Evolutionary conservation across 2,329 filamentous ascomycete genomes (phyloP).

Genomic region (Colletotrichum lentis): DNA sequence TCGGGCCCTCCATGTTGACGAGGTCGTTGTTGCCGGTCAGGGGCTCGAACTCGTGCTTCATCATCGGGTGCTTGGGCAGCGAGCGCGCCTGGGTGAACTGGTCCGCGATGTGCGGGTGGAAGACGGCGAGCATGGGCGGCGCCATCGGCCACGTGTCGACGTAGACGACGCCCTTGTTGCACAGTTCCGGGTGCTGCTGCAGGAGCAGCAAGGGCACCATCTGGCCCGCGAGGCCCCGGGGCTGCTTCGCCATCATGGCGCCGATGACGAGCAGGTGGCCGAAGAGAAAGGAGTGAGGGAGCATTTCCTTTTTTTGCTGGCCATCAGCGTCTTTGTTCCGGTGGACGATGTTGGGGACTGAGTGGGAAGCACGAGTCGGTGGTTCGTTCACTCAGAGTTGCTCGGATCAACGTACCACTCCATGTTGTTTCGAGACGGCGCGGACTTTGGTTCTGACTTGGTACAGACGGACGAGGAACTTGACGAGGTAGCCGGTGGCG

Average conservation of each 20-base stretch:
- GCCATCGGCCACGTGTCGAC: constrained; percentile 45
- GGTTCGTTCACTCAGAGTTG: neutral
- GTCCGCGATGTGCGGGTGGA: constrained; percentile 39
- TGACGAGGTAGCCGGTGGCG: neutral
- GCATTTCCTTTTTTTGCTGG: constrained; percentile 39
- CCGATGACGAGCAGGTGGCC: constrained; percentile 41
- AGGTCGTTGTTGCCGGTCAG: constrained; percentile 47
- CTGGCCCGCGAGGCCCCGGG: constrained; percentile 40
- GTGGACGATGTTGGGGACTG: constrained; percentile 43
- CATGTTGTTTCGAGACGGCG: neutral
- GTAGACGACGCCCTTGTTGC: constrained; percentile 41
- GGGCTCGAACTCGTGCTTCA: constrained; percentile 44
- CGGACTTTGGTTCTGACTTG: constrained; percentile 9
- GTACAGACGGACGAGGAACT: neutral
- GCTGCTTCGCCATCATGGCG: constrained; percentile 37
- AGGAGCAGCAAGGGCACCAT: constrained; percentile 41
- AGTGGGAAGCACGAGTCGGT: constrained; percentile 40
- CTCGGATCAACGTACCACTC: neutral
- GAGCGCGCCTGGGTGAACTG: constrained; percentile 43
- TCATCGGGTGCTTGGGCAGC: constrained; percentile 42
- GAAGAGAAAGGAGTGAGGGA: constrained; percentile 42
- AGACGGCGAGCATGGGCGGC: constrained; percentile 37
- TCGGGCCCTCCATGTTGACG: constrained; percentile 44
- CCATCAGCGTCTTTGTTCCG: constrained; percentile 40
- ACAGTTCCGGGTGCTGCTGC: constrained; percentile 25